Evolutionary conservation across 2,329 filamentous ascomycete species (phyloP).

Genomic region (Zasmidium angulare): DNA sequence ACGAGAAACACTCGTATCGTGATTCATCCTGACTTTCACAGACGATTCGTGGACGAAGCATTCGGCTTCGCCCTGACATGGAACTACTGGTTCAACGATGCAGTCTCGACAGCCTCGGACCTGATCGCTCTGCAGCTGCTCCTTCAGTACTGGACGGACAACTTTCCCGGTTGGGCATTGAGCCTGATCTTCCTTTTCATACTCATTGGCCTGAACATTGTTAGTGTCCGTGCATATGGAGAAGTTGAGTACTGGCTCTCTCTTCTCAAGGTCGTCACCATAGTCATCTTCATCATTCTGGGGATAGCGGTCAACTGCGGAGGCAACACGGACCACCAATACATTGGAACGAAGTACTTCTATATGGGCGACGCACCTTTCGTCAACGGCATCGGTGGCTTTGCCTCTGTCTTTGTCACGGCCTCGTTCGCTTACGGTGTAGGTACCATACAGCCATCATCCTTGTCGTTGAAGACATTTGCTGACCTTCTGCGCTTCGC

Average conservation of each 20-base stretch:
- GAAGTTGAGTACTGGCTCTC: constrained; percentile 59
- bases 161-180: constrained; percentile 63
- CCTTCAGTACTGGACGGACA: constrained; percentile 61
- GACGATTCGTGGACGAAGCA: constrained; percentile 55
- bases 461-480: constrained; percentile 60
- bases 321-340: constrained; percentile 65
- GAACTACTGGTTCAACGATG: constrained; percentile 68
- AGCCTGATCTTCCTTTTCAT: constrained; percentile 62
- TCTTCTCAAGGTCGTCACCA: constrained; percentile 55
- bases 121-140: constrained; percentile 60
- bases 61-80: constrained; percentile 70
- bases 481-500: neutral
- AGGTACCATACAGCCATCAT: constrained; percentile 59
- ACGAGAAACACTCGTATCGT: neutral
- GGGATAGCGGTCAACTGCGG: constrained; percentile 62
- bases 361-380: constrained; percentile 62
- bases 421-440: constrained; percentile 60
- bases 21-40: too few species aligned
- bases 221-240: constrained; percentile 54
- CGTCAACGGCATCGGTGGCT: constrained; percentile 64
- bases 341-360: constrained; percentile 69
- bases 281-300: constrained; percentile 60
- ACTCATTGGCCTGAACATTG: constrained; percentile 53
- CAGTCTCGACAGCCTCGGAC: constrained; percentile 60
- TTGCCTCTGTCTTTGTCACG: constrained; percentile 64